A percentile compares a stretch with the other conserved stretches of the same genome.
Evolutionary conservation across 75 land plant species (phyloP).

Genomic region (Sequoiadendron giganteum): DNA sequence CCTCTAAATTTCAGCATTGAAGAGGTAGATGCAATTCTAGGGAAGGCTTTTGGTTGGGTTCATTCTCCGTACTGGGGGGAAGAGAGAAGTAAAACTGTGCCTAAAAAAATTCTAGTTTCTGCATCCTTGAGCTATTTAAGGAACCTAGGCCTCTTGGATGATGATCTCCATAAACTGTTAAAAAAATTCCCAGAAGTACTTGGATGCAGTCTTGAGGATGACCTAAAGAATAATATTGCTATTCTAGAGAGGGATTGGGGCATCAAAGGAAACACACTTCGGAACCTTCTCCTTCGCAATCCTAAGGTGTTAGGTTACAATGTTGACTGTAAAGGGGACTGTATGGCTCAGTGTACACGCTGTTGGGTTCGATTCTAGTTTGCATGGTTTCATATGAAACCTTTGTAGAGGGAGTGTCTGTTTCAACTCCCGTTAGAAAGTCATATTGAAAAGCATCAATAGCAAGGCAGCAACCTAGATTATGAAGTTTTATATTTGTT

Average conservation of each 20-base stretch:
- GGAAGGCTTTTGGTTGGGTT: conserved; percentile 78
- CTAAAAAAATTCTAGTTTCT: conserved; percentile 40
- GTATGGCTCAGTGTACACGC: conserved; percentile 90
- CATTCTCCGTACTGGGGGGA: conserved; percentile 92
- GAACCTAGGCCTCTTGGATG: conserved; percentile 61
- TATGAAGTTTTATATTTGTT: not conserved
- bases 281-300: conserved; percentile 75
- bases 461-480: not conserved
- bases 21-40: conserved; percentile 68
- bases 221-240: conserved; percentile 57
- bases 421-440: not conserved
- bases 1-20: conserved; percentile 44
- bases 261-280: conserved; percentile 71
- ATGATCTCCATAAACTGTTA: conserved; percentile 63
- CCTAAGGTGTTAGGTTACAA: conserved; percentile 92
- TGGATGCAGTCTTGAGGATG: conserved; percentile 76
- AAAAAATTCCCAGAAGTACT: conserved; percentile 95
- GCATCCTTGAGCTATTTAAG: conserved; percentile 55
- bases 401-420: not conserved
- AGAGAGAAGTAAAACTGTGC: conserved; percentile 57
- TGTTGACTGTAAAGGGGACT: conserved; percentile 95
- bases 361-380: conserved; percentile 93
- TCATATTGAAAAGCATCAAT: not conserved
- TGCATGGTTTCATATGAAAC: conserved; percentile 1
- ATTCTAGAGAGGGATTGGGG: conserved; percentile 80